These are phyloP conservation scores for Trichoderma lentiforme DNA, from an alignment of 2,329 filamentous ascomycete genomes.

Conservation along the genomic window DNA sequence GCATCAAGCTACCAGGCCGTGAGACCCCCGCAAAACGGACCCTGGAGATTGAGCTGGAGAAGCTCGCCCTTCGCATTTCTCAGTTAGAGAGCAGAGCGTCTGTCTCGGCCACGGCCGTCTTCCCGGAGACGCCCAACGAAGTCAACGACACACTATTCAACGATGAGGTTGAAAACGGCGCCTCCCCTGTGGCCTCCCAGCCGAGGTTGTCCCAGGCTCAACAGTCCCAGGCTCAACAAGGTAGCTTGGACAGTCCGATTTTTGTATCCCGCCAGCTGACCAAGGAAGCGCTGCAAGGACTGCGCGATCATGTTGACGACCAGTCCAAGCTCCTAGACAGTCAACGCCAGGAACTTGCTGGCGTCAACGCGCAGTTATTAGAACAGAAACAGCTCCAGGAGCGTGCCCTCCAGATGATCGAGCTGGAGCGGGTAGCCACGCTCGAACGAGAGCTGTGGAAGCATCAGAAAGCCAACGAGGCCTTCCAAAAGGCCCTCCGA, in stretches of 20 bases:
- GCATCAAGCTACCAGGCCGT: conserved; percentile 72
- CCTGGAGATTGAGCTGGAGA: conserved; percentile 79
- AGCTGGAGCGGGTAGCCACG: conserved; percentile 81
- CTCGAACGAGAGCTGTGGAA: conserved; percentile 93
- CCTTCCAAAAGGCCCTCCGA: conserved; percentile 93
- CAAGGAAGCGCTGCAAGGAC: conserved; percentile 78
- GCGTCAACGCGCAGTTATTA: conserved; percentile 79
- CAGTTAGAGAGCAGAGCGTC: conserved; percentile 77
- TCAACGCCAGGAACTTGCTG: conserved; percentile 80
- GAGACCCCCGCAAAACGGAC: conserved; percentile 71
- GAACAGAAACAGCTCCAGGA: conserved; percentile 84
- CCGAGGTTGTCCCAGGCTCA: conserved; percentile 46
- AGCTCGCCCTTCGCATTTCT: conserved; percentile 73
- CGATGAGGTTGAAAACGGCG: conserved; percentile 50
- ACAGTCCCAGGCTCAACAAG: conserved; percentile 39
- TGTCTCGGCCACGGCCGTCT: conserved; percentile 53
- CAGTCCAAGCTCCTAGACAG: conserved; percentile 89
- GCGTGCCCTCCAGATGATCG: conserved; percentile 72
- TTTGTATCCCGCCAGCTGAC: conserved; percentile 54
- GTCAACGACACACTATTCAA: conserved; percentile 61
- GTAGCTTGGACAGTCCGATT: conserved; percentile 39
- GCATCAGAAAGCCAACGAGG: conserved; percentile 96
- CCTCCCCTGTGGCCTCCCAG: conserved; percentile 35
- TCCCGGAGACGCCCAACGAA: conserved; percentile 83
- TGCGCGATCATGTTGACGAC: conserved; percentile 88